Percentiles rank a stretch among this genome's conserved stretches.
These are phyloP conservation scores for Tremellales sp. DNA, from an alignment of 1,284 basidiomycete genomes.

Conservation along the genomic window DNA sequence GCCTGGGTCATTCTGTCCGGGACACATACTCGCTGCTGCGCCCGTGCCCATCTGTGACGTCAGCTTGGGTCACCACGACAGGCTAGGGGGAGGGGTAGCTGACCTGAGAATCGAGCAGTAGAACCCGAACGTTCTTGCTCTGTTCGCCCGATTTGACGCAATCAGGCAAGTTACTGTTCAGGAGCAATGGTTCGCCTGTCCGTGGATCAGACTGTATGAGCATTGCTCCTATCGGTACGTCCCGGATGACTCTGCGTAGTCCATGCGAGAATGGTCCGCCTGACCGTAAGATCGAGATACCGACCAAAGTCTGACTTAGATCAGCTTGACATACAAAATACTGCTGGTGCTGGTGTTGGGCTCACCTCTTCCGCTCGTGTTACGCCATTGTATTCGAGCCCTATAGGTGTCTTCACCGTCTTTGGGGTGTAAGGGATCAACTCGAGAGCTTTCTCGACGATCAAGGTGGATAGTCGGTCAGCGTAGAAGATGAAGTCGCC, in stretches of 20 bases:
- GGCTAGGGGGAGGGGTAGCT: conserved; percentile 8
- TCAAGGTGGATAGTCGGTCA: conserved; percentile 76
- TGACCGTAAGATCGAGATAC: conserved; percentile 44
- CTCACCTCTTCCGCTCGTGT: conserved; percentile 56
- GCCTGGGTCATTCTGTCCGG: not conserved
- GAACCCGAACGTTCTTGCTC: conserved; percentile 71
- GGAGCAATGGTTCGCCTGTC: conserved; percentile 82
- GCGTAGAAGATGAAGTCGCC: conserved; percentile 66
- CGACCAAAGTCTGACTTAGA: conserved; percentile 30
- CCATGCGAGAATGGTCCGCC: conserved; percentile 88
- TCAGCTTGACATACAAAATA: conserved; percentile 2
- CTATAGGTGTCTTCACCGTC: conserved; percentile 65
- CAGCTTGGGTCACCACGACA: conserved; percentile 46
- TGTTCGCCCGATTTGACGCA: conserved; percentile 62
- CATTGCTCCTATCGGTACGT: conserved; percentile 81
- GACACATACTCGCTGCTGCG: conserved; percentile 65
- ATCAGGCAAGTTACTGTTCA: conserved; percentile 73
- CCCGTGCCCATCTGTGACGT: conserved; percentile 74
- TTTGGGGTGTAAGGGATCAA: conserved; percentile 68
- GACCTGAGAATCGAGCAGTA: conserved; percentile 88
- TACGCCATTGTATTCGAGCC: conserved; percentile 59
- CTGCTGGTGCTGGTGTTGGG: not conserved
- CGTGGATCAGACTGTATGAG: conserved; percentile 82
- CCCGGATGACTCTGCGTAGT: conserved; percentile 79
- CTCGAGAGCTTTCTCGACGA: conserved; percentile 80